Evolutionary conservation across 805 yeast species (phyloP), one percentile per base, ranked within the genome.

Genomic region (Sugiyamaella marilandica): DNA sequence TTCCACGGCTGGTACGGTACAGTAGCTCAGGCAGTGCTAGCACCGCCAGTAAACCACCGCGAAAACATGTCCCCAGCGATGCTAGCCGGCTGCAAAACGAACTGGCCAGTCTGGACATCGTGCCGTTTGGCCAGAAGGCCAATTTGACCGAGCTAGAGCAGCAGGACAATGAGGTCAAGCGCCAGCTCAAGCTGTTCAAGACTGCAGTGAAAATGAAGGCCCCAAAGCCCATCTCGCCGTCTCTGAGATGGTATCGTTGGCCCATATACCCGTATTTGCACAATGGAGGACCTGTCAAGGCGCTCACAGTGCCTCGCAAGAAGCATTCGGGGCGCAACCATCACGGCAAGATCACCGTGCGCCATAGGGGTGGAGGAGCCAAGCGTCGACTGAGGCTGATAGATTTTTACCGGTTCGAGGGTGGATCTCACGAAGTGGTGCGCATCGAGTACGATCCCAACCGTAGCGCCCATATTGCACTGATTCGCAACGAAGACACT

Each of bases 321-420:
- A 79, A 81, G 52, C 81, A 83, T 46, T 85, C 95, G 50, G 99
- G 99, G 59, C 84, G 99, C 74, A 91, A 92, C 69, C 76, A 85
- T 70, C 75, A 85, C 2, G 99, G 99, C 60, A 79, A 80, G 60
- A 88, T 94, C 63, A 89, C 96, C 3, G 85, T 88, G 45, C 82
- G 99, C 67, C 97, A 94, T 69, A 82, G 95, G 69, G 99, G 98
- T 68, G 99, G 99, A 63, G 98, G 98, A 34, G 94, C 87, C 68
- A 87, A 87, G 69, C 84, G 92, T 65, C 82, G 99, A 70, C 77
- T 87, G 37, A 81, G 99, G 63, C 68, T 87, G 33, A 78, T 94
- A 19, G 99, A 94, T 70, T 84, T 83, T 63, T 72, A 75, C 61
- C 80, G 99, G 65, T 63, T 68, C 37, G 77, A 68, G 2, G 71